Evolutionary conservation across 257 asterid species (phyloP).

Genomic region (Solanum chiquidenum): DNA sequence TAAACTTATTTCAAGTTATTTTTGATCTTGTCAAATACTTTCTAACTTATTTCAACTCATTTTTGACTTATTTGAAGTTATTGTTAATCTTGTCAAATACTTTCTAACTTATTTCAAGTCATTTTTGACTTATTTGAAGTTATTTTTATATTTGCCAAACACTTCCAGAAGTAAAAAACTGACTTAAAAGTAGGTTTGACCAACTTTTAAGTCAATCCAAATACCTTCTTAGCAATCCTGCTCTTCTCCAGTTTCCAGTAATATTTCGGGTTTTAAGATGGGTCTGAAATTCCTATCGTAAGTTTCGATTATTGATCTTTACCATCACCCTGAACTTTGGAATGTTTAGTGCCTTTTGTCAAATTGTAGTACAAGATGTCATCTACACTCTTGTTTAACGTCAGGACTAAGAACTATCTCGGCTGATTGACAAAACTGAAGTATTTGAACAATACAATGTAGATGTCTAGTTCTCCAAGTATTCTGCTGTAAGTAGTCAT

Average conservation of each 20-base stretch:
- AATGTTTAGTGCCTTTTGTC: neutral
- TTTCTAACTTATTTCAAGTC: neutral
- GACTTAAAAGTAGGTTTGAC: neutral
- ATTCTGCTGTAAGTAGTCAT: neutral
- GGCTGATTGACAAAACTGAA: neutral
- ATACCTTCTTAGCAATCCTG: neutral
- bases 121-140: neutral
- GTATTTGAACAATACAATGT: neutral
- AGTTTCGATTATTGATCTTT: neutral
- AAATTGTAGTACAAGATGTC: neutral
- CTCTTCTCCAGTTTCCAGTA: neutral
- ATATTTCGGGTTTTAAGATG: neutral
- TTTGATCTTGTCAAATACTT: no score
- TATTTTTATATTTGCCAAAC: no score
- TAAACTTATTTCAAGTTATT: no score
- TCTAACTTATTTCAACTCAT: neutral
- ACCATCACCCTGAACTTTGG: neutral
- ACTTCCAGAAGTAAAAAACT: neutral
- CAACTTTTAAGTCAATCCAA: neutral
- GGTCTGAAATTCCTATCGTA: neutral
- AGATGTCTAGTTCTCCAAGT: neutral
- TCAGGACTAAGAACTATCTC: neutral
- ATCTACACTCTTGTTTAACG: neutral
- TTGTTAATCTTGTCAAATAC: neutral
- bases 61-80: neutral